phyloP scores from a whole-genome alignment of 2,329 filamentous ascomycete genomes.

The Sporothrix mexicana region DNA sequence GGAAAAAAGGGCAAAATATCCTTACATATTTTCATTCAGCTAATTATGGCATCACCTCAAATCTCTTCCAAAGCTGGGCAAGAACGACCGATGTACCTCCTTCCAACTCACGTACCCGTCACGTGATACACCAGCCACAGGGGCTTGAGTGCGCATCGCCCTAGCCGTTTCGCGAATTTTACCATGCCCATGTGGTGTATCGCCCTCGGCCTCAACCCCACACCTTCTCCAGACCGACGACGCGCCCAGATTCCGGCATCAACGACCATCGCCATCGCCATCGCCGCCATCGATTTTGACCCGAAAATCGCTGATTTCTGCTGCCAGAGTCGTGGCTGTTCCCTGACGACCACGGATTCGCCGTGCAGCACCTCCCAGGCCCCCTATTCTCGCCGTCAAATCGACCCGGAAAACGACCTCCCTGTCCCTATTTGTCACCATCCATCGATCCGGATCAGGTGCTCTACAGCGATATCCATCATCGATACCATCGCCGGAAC shows the following conservation, averaged over 20 bases:
- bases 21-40: no score
- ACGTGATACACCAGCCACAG: constrained; percentile 28
- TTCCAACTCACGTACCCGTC: neutral
- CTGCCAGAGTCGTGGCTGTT: neutral
- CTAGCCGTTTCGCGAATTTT: constrained; percentile 30
- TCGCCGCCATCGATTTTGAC: constrained; percentile 14
- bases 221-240: constrained; percentile 32
- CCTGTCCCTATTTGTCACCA: neutral
- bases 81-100: no score
- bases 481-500: constrained; percentile 27
- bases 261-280: constrained; percentile 31
- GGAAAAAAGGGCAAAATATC: no score
- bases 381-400: neutral
- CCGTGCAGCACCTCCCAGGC: neutral
- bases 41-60: no score
- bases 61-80: no score
- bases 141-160: constrained; percentile 21
- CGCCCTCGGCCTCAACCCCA: constrained; percentile 32
- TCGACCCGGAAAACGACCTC: neutral
- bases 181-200: constrained; percentile 20
- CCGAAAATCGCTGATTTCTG: constrained; percentile 5
- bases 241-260: constrained; percentile 34
- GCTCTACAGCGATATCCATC: constrained; percentile 7
- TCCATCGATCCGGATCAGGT: constrained; percentile 1
- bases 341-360: neutral